Evolutionary conservation across 1,284 basidiomycete species (phyloP).

Genomic region (Sporisorium exsertum): DNA sequence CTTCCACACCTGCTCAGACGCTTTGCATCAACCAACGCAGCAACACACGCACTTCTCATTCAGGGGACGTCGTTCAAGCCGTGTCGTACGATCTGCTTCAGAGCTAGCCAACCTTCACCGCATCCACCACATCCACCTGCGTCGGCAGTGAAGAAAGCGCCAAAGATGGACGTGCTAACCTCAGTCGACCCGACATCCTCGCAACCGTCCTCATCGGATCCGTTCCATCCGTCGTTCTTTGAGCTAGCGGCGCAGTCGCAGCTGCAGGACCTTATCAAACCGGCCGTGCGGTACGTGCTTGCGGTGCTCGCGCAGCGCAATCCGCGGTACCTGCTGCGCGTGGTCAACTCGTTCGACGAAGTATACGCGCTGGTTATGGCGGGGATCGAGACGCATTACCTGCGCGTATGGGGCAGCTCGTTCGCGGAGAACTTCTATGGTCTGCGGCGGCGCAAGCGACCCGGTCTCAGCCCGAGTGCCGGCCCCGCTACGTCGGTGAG

Average conservation of each 20-base stretch:
- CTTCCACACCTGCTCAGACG: neutral
- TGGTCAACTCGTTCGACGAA: slow-evolving; percentile 96
- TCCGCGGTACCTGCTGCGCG: slow-evolving; percentile 88
- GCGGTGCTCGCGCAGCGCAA: slow-evolving; percentile 92
- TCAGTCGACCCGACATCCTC: slow-evolving; percentile 56
- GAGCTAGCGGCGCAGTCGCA: slow-evolving; percentile 97
- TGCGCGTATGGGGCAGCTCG: slow-evolving; percentile 81
- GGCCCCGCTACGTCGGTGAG: slow-evolving; percentile 17
- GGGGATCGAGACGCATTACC: slow-evolving; percentile 89
- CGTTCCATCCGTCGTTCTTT: slow-evolving; percentile 86
- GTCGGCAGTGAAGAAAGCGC: no score
- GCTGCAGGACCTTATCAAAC: slow-evolving; percentile 89
- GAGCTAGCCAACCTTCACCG: neutral
- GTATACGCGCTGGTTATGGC: slow-evolving; percentile 90
- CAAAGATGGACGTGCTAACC: slow-evolving; percentile 56
- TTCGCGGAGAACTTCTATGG: slow-evolving; percentile 95
- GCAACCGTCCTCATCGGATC: slow-evolving; percentile 51
- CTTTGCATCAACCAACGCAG: neutral
- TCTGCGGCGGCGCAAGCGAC: slow-evolving; percentile 80
- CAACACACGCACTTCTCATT: neutral
- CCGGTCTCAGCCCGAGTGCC: slow-evolving; percentile 70
- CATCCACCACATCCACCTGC: neutral
- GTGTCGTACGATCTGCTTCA: neutral
- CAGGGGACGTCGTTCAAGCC: neutral
- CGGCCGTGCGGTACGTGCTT: slow-evolving; percentile 93